phyloP scores from a whole-genome alignment of 768 basidiomycete genomes.

The Calocera viscosa region DNA sequence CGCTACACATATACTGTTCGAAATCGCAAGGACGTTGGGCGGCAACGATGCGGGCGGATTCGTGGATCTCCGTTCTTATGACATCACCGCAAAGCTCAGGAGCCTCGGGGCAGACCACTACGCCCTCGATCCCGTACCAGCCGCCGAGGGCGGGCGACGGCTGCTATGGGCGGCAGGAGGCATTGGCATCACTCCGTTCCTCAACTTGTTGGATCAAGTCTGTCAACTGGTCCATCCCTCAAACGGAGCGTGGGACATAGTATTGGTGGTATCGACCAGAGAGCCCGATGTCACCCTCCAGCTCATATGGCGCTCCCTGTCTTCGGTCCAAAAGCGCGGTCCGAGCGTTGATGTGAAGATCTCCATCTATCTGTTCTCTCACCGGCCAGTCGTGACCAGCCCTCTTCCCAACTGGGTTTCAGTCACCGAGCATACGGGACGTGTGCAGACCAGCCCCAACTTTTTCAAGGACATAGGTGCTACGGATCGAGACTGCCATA shows the following conservation, averaged over 20 bases:
- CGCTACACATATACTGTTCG: constrained; percentile 46
- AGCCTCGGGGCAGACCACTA: constrained; percentile 44
- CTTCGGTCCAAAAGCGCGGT: not conserved
- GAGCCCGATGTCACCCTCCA: constrained; percentile 42
- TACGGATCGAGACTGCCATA: not conserved
- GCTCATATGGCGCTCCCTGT: constrained; percentile 25
- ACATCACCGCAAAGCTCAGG: constrained; percentile 35
- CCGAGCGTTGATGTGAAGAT: not conserved
- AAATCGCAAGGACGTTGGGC: constrained; percentile 34
- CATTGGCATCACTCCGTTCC: constrained; percentile 52
- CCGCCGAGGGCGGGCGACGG: not conserved
- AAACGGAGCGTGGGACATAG: constrained; percentile 32
- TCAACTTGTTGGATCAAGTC: constrained; percentile 35
- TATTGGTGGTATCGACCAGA: constrained; percentile 39
- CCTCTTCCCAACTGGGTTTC: not conserved
- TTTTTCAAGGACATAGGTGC: not conserved
- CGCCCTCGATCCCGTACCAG: constrained; percentile 23
- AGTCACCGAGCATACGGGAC: not conserved
- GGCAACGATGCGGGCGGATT: constrained; percentile 34
- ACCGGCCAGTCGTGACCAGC: not conserved
- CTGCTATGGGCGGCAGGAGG: constrained; percentile 53
- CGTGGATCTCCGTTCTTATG: constrained; percentile 30
- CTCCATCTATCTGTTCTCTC: not conserved
- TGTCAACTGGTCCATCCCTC: constrained; percentile 15
- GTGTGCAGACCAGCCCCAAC: not conserved